These are phyloP conservation scores for Geotrichum australiense DNA, from an alignment of 1,139 yeast species.

Conservation along the genomic window DNA sequence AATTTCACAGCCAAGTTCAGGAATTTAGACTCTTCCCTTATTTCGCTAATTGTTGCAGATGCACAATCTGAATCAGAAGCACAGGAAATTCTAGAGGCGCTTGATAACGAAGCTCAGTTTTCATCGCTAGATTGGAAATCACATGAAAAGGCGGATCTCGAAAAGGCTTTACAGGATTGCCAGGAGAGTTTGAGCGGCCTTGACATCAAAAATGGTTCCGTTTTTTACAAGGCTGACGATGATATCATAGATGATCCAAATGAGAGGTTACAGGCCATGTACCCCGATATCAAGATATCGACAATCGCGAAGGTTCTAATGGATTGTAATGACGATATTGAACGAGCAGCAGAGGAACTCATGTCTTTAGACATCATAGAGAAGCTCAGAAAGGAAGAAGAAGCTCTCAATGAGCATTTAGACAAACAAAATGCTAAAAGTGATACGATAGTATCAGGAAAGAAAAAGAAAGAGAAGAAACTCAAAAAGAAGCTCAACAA, in stretches of 20 bases:
- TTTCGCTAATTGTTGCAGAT: slow-evolving; percentile 9
- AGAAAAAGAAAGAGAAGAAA: neutral
- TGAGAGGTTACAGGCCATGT: slow-evolving; percentile 4
- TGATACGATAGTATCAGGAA: neutral
- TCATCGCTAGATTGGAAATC: slow-evolving; percentile 11
- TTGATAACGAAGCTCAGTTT: slow-evolving; percentile 9
- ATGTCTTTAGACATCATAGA: slow-evolving; percentile 11
- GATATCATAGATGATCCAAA: neutral
- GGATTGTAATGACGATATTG: slow-evolving; percentile 9
- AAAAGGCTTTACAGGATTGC: slow-evolving; percentile 8
- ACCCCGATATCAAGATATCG: slow-evolving; percentile 2
- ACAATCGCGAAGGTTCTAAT: neutral
- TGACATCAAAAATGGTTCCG: slow-evolving; percentile 10
- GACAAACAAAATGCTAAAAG: neutral
- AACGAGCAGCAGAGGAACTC: slow-evolving; percentile 17
- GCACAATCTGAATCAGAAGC: slow-evolving; percentile 3
- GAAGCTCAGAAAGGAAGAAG: slow-evolving; percentile 6
- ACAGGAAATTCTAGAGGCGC: slow-evolving; percentile 6
- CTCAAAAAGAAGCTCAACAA: slow-evolving; percentile 1
- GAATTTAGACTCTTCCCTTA: slow-evolving; percentile 7
- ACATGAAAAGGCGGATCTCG: slow-evolving; percentile 10
- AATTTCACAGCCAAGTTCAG: slow-evolving; percentile 10
- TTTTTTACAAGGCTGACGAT: slow-evolving; percentile 11
- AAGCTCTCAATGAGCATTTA: slow-evolving; percentile 9
- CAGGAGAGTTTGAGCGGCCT: slow-evolving; percentile 9